Conservation (phyloP, 139 green algal species). For the Nannochloris sp. region DNA sequence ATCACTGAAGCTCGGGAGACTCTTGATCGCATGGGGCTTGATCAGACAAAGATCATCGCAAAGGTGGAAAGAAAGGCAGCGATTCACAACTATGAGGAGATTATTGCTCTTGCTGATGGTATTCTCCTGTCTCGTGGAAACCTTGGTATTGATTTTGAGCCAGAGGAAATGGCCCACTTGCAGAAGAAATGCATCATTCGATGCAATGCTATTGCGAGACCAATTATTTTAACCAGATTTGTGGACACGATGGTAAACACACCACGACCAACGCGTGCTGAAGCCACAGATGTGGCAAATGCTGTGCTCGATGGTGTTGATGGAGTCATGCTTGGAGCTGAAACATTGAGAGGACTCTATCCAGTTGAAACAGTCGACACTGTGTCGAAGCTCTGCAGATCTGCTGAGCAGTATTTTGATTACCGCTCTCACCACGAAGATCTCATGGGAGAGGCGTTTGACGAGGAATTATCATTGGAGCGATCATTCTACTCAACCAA, state of each 20-base stretch:
- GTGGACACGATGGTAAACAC: conserved; percentile 79
- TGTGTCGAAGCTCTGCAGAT: conserved; percentile 11
- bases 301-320: conserved; percentile 77
- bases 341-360: conserved; percentile 70
- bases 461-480: conserved; percentile 8
- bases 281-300: conserved; percentile 91
- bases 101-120: conserved; percentile 52
- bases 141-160: conserved; percentile 68
- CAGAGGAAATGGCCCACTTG: conserved; percentile 55
- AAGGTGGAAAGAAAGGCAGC: conserved; percentile 59
- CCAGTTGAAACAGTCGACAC: conserved; percentile 30
- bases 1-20: conserved; percentile 27
- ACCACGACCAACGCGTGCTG: conserved; percentile 40
- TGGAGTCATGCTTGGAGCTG: conserved; percentile 67
- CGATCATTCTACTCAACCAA: not conserved
- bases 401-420: conserved; percentile 37
- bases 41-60: conserved; percentile 61
- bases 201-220: conserved; percentile 63
- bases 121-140: conserved; percentile 75
- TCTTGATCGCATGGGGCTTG: conserved; percentile 39
- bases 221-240: conserved; percentile 73
- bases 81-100: conserved; percentile 47
- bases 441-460: conserved; percentile 11
- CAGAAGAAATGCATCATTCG: conserved; percentile 41
- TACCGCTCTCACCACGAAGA: conserved; percentile 30